Percentiles rank a stretch among this genome's conserved stretches.
phyloP scores from a whole-genome alignment of 2,329 filamentous ascomycete genomes.

The Alternaria sp. region DNA sequence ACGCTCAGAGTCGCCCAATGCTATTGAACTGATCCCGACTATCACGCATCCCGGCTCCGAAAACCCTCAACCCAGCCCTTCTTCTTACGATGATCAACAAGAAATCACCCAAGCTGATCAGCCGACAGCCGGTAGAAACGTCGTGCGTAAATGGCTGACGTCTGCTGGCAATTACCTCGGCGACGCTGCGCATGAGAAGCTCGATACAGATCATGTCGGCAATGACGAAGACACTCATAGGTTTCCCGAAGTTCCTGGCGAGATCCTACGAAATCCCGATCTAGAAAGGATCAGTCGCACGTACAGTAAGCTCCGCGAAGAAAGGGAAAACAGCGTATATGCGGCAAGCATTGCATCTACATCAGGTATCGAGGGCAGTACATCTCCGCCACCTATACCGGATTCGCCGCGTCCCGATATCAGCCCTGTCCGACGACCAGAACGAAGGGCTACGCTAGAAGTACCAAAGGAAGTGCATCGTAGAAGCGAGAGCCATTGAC shows the following conservation, averaged over 20 bases:
- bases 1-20: slow-evolving; percentile 21
- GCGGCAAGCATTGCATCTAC: slow-evolving; percentile 41
- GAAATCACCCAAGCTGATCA: neutral
- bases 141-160: slow-evolving; percentile 49
- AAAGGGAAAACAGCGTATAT: slow-evolving; percentile 49
- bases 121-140: slow-evolving; percentile 26
- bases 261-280: slow-evolving; percentile 53
- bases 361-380: slow-evolving; percentile 25
- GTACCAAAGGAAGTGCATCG: slow-evolving; percentile 24
- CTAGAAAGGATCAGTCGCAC: slow-evolving; percentile 49
- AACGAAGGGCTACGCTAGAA: slow-evolving; percentile 28
- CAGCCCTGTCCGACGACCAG: slow-evolving; percentile 15
- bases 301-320: slow-evolving; percentile 52
- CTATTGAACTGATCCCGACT: slow-evolving; percentile 15
- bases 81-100: neutral
- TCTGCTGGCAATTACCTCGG: slow-evolving; percentile 56
- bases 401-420: slow-evolving; percentile 16
- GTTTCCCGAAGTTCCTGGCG: slow-evolving; percentile 65
- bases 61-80: neutral
- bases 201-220: slow-evolving; percentile 56
- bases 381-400: slow-evolving; percentile 19
- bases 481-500: slow-evolving; percentile 19
- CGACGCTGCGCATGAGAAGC: slow-evolving; percentile 53
- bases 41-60: slow-evolving; percentile 22
- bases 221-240: slow-evolving; percentile 53